These are phyloP conservation scores for Talaromyces atroroseus DNA, from an alignment of 2,329 filamentous ascomycete genomes.

Conservation along the genomic window DNA sequence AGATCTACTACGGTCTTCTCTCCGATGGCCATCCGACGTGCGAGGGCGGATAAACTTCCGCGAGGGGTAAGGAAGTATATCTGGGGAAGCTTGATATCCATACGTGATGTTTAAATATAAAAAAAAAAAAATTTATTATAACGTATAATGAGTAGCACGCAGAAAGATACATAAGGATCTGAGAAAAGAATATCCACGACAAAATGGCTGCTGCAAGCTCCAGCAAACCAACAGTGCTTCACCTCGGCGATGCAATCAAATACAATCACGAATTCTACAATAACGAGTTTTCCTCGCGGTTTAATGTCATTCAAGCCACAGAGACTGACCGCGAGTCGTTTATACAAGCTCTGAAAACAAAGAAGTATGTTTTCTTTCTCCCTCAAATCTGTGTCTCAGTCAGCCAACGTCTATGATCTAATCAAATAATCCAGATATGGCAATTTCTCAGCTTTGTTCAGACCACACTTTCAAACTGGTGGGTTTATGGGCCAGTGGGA, in stretches of 20 bases:
- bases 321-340: conserved; percentile 34
- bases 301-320: conserved; percentile 38
- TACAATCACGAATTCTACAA: conserved; percentile 43
- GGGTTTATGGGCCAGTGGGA: conserved; percentile 63
- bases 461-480: conserved; percentile 60
- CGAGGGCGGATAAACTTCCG: neutral
- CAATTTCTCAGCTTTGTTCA: conserved; percentile 46
- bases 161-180: too few relatives aligned
- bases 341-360: conserved; percentile 34
- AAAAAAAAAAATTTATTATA: too few relatives aligned
- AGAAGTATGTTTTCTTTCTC: neutral
- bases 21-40: neutral
- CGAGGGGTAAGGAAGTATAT: neutral
- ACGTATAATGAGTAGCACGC: too few relatives aligned
- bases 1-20: neutral
- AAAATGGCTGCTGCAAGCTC: neutral
- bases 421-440: conserved; percentile 32
- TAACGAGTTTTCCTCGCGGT: conserved; percentile 33
- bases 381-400: neutral
- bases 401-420: neutral
- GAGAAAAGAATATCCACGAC: neutral
- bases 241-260: conserved; percentile 45
- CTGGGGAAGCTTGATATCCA: neutral
- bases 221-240: conserved; percentile 35
- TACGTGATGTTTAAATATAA: neutral